phyloP scores from a whole-genome alignment of 108 stramenopile genomes.

The Hondaea fermentalgiana region DNA sequence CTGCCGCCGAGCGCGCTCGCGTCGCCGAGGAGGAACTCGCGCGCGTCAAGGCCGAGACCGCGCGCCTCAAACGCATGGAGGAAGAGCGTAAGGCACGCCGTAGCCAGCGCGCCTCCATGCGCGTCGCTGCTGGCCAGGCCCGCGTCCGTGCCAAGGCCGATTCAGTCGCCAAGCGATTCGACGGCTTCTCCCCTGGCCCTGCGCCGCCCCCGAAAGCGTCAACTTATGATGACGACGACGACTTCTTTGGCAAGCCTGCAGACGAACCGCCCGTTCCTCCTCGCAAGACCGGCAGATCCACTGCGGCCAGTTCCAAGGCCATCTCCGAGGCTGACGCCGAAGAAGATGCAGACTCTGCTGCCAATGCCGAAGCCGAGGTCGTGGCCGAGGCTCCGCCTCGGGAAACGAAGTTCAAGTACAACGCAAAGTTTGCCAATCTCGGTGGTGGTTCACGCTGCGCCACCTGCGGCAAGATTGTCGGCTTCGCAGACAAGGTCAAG shows the following conservation, averaged over 20 bases:
- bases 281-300: not conserved
- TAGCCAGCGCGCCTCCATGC: not conserved
- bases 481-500: slow-evolving; percentile 1
- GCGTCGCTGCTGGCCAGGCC: not conserved
- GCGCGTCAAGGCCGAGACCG: not conserved
- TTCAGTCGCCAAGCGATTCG: not conserved
- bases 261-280: not conserved
- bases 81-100: not conserved
- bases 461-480: not conserved
- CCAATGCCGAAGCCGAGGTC: not conserved
- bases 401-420: not conserved
- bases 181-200: not conserved
- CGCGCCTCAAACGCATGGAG: not conserved
- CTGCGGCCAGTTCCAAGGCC: not conserved
- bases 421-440: not conserved
- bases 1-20: not conserved
- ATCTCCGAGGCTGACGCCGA: not conserved
- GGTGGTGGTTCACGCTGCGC: slow-evolving; percentile 6
- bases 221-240: not conserved
- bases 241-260: not conserved
- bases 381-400: not conserved
- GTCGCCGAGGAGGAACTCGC: not conserved
- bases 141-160: not conserved
- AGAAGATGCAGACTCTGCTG: not conserved
- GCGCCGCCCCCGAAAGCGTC: not conserved